Evolutionary conservation across 2,329 filamentous ascomycete genomes (phyloP).

Genomic region (Neocucurbitaria cava): DNA sequence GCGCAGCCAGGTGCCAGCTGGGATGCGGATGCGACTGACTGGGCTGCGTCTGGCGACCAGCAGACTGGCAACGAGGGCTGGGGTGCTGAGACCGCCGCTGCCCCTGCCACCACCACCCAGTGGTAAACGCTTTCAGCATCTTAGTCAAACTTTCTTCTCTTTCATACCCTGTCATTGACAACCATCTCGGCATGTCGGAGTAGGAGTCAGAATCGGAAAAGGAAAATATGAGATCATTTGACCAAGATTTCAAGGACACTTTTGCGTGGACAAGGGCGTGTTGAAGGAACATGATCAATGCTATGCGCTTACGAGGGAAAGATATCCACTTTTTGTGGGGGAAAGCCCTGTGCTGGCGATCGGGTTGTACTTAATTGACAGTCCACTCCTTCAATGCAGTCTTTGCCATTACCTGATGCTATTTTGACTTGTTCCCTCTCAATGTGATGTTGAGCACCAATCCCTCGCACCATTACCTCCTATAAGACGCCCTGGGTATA

Average conservation of each 20-base stretch:
- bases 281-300: conserved; percentile 44
- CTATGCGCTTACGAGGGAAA: conserved; percentile 98
- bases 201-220: conserved; percentile 41
- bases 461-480: neutral
- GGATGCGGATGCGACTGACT: conserved; percentile 71
- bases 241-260: conserved; percentile 13
- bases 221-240: conserved; percentile 33
- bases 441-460: neutral
- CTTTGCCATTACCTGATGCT: conserved; percentile 8
- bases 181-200: conserved; percentile 31
- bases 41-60: conserved; percentile 65
- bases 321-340: conserved; percentile 83
- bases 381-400: conserved; percentile 57
- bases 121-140: conserved; percentile 52
- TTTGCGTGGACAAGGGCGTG: conserved; percentile 18
- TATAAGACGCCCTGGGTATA: neutral
- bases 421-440: neutral
- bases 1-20: conserved; percentile 68
- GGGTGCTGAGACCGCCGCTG: conserved; percentile 52
- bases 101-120: conserved; percentile 42
- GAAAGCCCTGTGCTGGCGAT: conserved; percentile 96
- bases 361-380: conserved; percentile 86
- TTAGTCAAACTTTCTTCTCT: conserved; percentile 18
- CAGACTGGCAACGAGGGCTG: conserved; percentile 61
- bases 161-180: conserved; percentile 47